Conservation (phyloP, 83 land plant genomes). For the Diphasiastrum complanatum region DNA sequence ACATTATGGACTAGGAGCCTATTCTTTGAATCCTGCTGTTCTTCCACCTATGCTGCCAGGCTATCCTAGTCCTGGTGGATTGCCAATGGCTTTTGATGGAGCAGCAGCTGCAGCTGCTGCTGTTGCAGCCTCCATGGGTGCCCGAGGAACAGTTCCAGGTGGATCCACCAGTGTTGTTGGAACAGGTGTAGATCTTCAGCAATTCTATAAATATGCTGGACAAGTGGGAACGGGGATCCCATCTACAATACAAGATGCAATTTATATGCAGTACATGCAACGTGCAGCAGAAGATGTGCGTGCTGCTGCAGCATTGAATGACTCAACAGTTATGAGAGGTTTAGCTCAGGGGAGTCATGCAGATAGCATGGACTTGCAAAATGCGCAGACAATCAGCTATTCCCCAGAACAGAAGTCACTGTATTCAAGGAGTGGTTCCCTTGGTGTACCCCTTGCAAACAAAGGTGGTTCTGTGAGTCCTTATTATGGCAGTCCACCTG, state of each 20-base stretch:
- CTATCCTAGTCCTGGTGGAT: slow-evolving; percentile 37
- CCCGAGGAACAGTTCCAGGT: slow-evolving; percentile 34
- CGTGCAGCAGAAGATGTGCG: slow-evolving; percentile 39
- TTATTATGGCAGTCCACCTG: slow-evolving; percentile 61
- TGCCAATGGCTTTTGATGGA: slow-evolving; percentile 49
- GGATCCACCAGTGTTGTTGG: slow-evolving; percentile 25
- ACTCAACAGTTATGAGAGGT: slow-evolving; percentile 27
- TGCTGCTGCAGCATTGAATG: slow-evolving; percentile 32
- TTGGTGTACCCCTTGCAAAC: slow-evolving; percentile 33
- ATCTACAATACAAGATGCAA: slow-evolving; percentile 41
- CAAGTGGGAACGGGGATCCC: slow-evolving; percentile 40
- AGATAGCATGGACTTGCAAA: slow-evolving; percentile 43
- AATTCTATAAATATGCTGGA: slow-evolving; percentile 45
- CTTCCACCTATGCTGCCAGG: slow-evolving; percentile 45
- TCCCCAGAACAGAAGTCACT: slow-evolving; percentile 47
- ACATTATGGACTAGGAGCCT: slow-evolving; percentile 55
- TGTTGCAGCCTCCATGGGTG: slow-evolving; percentile 37
- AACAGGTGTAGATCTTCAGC: slow-evolving; percentile 42
- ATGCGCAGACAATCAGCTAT: slow-evolving; percentile 42
- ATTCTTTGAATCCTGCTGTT: slow-evolving; percentile 35
- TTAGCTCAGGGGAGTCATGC: slow-evolving; percentile 35
- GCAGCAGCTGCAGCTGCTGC: slow-evolving; percentile 46
- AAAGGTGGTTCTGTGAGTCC: slow-evolving; percentile 38
- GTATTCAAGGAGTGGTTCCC: slow-evolving; percentile 24
- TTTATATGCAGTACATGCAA: slow-evolving; percentile 51